Evolutionary conservation across 768 basidiomycete species (phyloP).

Genomic region (Porphyrellus cyaneotinctus): DNA sequence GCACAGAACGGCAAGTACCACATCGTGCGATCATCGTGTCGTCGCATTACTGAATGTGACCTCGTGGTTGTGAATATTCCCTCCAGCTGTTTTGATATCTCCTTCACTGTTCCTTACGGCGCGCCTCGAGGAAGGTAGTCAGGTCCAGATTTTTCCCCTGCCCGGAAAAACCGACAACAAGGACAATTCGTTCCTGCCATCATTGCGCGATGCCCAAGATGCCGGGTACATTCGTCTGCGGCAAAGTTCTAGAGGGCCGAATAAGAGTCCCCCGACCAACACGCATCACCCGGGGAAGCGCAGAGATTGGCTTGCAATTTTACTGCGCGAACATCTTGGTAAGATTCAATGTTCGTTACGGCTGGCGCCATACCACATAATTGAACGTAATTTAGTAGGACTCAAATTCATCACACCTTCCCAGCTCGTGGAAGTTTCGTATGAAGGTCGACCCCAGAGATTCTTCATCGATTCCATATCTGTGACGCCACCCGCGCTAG

Average conservation of each 20-base stretch:
- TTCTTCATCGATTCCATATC: slow-evolving; percentile 54
- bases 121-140: slow-evolving; percentile 45
- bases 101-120: slow-evolving; percentile 60
- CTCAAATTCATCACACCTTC: slow-evolving; percentile 60
- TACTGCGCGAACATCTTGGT: slow-evolving; percentile 70
- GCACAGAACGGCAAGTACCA: slow-evolving; percentile 51
- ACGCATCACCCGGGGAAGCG: slow-evolving; percentile 32
- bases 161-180: slow-evolving; percentile 36
- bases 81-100: slow-evolving; percentile 53
- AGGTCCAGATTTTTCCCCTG: slow-evolving; percentile 48
- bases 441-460: slow-evolving; percentile 55
- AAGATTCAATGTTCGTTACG: slow-evolving; percentile 12
- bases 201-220: slow-evolving; percentile 46
- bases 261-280: slow-evolving; percentile 19
- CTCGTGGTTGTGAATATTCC: slow-evolving; percentile 2
- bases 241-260: slow-evolving; percentile 36
- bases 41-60: slow-evolving; percentile 14
- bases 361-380: slow-evolving; percentile 3
- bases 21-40: not conserved
- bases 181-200: slow-evolving; percentile 44
- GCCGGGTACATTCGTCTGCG: slow-evolving; percentile 51
- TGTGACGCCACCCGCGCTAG: slow-evolving; percentile 18
- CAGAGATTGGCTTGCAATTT: slow-evolving; percentile 64
- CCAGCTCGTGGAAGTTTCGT: slow-evolving; percentile 59
- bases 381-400: slow-evolving; percentile 48